Evolutionary conservation across 2,329 filamentous ascomycete genomes (phyloP).

Genomic region (Alternaria sp.): DNA sequence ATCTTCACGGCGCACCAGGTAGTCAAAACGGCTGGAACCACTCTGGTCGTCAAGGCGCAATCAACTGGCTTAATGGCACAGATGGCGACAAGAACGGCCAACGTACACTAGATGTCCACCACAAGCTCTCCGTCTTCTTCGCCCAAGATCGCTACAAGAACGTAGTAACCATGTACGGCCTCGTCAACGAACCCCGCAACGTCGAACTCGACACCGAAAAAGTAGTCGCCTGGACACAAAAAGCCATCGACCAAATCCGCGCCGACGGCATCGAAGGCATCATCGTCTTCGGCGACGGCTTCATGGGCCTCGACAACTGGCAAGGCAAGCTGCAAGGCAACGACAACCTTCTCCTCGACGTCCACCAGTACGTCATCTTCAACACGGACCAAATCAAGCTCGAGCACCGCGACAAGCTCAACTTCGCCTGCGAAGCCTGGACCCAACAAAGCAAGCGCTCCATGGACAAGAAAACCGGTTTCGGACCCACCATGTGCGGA

Average conservation of each 20-base stretch:
- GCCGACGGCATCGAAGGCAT: conserved; percentile 75
- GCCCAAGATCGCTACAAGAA: conserved; percentile 92
- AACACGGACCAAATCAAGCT: conserved; percentile 85
- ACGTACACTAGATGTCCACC: conserved; percentile 84
- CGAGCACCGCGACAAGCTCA: conserved; percentile 81
- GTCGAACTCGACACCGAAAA: conserved; percentile 64
- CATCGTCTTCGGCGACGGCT: conserved; percentile 91
- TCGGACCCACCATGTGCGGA: conserved; percentile 91
- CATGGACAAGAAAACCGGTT: conserved; percentile 77
- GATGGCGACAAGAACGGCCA: conserved; percentile 79
- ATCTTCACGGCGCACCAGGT: conserved; percentile 88
- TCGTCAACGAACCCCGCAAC: conserved; percentile 95
- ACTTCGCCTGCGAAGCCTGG: conserved; percentile 89
- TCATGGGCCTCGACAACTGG: conserved; percentile 91
- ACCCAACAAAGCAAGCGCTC: conserved; percentile 75
- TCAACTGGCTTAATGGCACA: conserved; percentile 91
- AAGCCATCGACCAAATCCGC: conserved; percentile 75
- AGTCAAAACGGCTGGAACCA: conserved; percentile 99
- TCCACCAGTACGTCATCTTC: conserved; percentile 98
- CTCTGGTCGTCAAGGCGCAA: conserved; percentile 79
- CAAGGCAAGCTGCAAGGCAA: conserved; percentile 78
- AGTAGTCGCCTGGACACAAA: conserved; percentile 80
- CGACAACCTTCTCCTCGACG: conserved; percentile 83
- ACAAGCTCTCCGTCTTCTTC: conserved; percentile 89
- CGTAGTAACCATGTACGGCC: conserved; percentile 88